Evolutionary conservation across 805 yeast species (phyloP), one percentile per base, ranked within the genome.

Genomic region (Starmerella apis): DNA sequence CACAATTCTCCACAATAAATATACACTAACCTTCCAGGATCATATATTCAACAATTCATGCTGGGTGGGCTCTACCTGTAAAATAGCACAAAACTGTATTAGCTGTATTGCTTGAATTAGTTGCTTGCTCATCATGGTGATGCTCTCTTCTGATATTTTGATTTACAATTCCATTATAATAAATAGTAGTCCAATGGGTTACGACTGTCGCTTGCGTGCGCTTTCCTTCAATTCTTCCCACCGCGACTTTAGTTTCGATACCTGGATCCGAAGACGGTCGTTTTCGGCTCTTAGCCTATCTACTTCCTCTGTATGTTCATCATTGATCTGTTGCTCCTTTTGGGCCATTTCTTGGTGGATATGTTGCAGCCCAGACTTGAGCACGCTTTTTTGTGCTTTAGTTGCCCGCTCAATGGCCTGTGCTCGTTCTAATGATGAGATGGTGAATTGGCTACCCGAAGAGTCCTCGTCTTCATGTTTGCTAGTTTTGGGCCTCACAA

Each of bases 181-280:
- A n/a, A n/a, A n/a, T n/a, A n/a, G n/a, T n/a, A n/a, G n/a, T n/a
- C n/a, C n/a, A n/a, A n/a, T n/a, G n/a, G 25, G 16, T 38, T 20
- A 38, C 9, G 25, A 9, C 43, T 49, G 57, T 50, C 76, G 70
- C 57, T 67, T 77, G 49, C 78, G 69, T 1, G 86, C 86, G 56
- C 78, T 76, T 59, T 80, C 81, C 19, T 80, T 81, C 25, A 81
- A 63, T 20, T 73, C 76, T 57, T 80, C 78, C 86, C 86, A 81
- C 32, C 84, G 64, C 51, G 76, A 76, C 53, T 76, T 77, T 47
- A 80, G 62, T 50, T 74, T 73, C 2, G 69, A 68, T 4, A 71
- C 72, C 56, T 80, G 79, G 42, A 68, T 68, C 33, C 43, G 43
- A 22, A 59, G 54, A 32, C 50, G 47, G 45, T 59, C 62, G 49